phyloP scores from a whole-genome alignment of 2,329 filamentous ascomycete species.

The Aspergillus alliaceus region DNA sequence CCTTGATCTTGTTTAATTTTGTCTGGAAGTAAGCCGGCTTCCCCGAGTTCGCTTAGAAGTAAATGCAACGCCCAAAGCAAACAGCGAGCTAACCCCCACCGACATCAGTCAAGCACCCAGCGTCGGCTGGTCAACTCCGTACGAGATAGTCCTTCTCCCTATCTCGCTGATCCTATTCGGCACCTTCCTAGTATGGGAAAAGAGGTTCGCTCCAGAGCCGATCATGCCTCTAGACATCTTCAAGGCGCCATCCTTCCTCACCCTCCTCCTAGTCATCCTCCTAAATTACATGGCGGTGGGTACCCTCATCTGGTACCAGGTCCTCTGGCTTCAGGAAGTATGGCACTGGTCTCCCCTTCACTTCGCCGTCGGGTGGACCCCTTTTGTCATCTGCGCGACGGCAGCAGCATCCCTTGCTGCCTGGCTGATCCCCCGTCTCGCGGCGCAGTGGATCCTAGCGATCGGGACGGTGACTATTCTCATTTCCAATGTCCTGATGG shows the following conservation, averaged over 20 bases:
- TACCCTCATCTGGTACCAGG: conserved; percentile 51
- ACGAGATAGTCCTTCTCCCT: conserved; percentile 43
- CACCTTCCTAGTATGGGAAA: conserved; percentile 44
- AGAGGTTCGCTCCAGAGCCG: conserved; percentile 37
- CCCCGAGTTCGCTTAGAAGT: no score
- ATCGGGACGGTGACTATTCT: conserved; percentile 40
- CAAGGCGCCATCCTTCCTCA: conserved; percentile 45
- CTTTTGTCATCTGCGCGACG: conserved; percentile 43
- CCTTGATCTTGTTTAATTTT: conserved; percentile 52
- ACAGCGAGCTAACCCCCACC: neutral
- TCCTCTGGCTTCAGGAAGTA: conserved; percentile 47
- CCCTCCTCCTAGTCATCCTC: conserved; percentile 46
- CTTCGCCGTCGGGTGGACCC: conserved; percentile 41
- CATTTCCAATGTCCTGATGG: conserved; percentile 36
- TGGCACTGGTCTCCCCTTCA: conserved; percentile 44
- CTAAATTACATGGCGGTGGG: conserved; percentile 51
- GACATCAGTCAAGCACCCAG: conserved; percentile 46
- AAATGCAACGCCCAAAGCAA: neutral
- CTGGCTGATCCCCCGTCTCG: conserved; percentile 48
- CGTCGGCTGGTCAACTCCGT: conserved; percentile 47
- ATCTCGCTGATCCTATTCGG: conserved; percentile 36
- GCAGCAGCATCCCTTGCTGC: conserved; percentile 42
- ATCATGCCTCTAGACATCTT: conserved; percentile 52
- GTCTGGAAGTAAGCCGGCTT: conserved; percentile 51
- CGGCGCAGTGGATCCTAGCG: conserved; percentile 51